phyloP scores from a whole-genome alignment of 2,329 filamentous ascomycete species.

The Phyllosticta capitalensis region DNA sequence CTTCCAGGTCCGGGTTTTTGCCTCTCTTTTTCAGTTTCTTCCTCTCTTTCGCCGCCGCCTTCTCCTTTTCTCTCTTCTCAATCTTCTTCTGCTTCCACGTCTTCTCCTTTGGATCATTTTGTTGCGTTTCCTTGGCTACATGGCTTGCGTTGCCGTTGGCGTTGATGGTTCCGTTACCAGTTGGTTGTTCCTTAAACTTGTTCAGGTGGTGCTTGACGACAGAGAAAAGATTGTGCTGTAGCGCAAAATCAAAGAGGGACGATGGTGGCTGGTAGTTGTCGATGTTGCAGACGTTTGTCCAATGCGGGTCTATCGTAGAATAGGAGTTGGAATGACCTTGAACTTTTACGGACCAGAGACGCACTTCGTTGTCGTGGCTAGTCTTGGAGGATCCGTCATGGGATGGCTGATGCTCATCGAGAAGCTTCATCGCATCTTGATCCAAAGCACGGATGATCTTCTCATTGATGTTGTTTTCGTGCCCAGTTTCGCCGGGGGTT shows the following conservation, averaged over 20 bases:
- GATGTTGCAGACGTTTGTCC: slow-evolving; percentile 1
- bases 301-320: background rate
- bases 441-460: slow-evolving; percentile 2
- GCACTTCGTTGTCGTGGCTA: background rate
- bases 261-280: background rate
- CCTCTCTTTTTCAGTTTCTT: too few relatives aligned
- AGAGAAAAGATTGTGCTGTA: slow-evolving; percentile 1
- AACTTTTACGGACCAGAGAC: background rate
- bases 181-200: too few relatives aligned
- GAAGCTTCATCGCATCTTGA: background rate
- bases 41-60: too few relatives aligned
- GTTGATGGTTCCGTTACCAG: too few relatives aligned
- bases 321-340: background rate
- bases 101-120: too few relatives aligned
- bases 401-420: background rate
- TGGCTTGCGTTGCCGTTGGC: background rate
- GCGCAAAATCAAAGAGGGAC: slow-evolving; percentile 4
- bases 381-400: background rate
- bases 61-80: too few relatives aligned
- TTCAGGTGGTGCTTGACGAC: background rate
- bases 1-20: background rate
- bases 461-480: background rate
- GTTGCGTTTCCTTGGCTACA: too few relatives aligned
- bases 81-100: too few relatives aligned
- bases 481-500: background rate